phyloP scores from a whole-genome alignment of 495 filamentous ascomycete genomes.

The Penicillium daleae region DNA sequence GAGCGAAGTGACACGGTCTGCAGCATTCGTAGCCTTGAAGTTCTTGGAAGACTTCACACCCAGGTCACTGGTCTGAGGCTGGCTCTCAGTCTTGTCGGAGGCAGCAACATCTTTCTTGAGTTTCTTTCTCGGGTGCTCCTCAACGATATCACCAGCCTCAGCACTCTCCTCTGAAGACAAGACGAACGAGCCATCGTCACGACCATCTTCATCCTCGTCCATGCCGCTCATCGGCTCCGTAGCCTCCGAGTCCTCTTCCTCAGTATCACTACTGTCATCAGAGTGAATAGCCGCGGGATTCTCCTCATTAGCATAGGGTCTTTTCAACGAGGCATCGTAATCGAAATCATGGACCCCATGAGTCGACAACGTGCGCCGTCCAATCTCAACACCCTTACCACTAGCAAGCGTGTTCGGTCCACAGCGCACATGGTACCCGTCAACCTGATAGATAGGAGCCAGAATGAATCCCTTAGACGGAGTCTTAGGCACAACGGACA shows the following conservation, averaged over 20 bases:
- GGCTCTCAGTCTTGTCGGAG: neutral
- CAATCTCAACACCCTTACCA: neutral
- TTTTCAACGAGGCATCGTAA: conserved; percentile 4
- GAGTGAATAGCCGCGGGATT: neutral
- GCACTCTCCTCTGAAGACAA: neutral
- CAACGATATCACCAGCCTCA: neutral
- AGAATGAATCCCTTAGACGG: neutral
- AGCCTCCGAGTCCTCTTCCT: neutral
- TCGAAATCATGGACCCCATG: neutral
- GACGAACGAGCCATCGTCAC: neutral
- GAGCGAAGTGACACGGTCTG: neutral
- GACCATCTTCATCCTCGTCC: neutral
- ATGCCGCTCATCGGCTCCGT: neutral
- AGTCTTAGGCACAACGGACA: conserved; percentile 9
- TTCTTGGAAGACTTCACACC: neutral
- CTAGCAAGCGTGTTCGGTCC: conserved; percentile 15
- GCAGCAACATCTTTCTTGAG: neutral
- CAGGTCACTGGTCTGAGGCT: neutral
- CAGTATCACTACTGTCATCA: neutral
- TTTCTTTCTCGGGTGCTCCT: conserved; percentile 2
- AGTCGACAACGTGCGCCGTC: neutral
- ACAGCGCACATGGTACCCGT: conserved; percentile 19
- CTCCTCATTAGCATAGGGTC: neutral
- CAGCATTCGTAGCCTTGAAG: neutral
- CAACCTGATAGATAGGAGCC: conserved; percentile 9